Evolutionary conservation across 805 yeast genomes (phyloP).

Genomic region (Ogataea angusta): DNA sequence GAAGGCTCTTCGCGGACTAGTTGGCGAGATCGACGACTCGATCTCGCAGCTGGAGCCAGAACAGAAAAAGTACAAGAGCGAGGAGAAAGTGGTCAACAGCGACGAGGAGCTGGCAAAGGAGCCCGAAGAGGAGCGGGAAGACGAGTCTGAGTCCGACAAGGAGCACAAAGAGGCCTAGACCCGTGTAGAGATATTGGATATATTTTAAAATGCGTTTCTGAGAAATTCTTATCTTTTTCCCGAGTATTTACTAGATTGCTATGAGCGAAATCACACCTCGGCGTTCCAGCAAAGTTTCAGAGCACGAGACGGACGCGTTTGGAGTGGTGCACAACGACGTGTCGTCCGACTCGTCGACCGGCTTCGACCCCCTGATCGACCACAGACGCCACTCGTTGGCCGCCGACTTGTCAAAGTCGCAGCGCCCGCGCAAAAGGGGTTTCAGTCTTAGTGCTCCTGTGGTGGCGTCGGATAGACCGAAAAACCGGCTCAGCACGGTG

Average conservation of each 20-base stretch:
- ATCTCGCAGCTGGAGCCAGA: slow-evolving; percentile 27
- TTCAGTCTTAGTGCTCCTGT: slow-evolving; percentile 9
- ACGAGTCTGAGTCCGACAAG: slow-evolving; percentile 1
- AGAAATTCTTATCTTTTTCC: slow-evolving; percentile 6
- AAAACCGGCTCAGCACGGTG: slow-evolving; percentile 4
- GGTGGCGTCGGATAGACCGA: slow-evolving; percentile 2
- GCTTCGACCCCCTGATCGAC: slow-evolving; percentile 25
- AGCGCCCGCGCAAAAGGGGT: slow-evolving; percentile 1
- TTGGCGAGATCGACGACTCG: slow-evolving; percentile 50
- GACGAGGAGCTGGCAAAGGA: slow-evolving; percentile 9
- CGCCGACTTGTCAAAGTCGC: neutral
- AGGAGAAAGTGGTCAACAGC: slow-evolving; percentile 27
- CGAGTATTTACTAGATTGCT: slow-evolving; percentile 2
- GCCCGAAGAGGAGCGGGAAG: neutral
- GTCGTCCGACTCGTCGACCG: slow-evolving; percentile 18
- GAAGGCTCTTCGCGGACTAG: slow-evolving; percentile 43
- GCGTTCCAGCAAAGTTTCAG: slow-evolving; percentile 13
- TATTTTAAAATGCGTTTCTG: neutral
- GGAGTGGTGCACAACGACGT: slow-evolving; percentile 28
- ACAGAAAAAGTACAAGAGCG: slow-evolving; percentile 15
- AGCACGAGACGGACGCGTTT: slow-evolving; percentile 28
- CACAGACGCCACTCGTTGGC: slow-evolving; percentile 18
- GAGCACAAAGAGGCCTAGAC: slow-evolving; percentile 7
- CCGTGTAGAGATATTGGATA: no score
- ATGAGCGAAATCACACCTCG: slow-evolving; percentile 8